Evolutionary conservation across 2,329 filamentous ascomycete species (phyloP), one percentile per base, ranked within the genome.

Genomic region (Beauveria brongniartii): DNA sequence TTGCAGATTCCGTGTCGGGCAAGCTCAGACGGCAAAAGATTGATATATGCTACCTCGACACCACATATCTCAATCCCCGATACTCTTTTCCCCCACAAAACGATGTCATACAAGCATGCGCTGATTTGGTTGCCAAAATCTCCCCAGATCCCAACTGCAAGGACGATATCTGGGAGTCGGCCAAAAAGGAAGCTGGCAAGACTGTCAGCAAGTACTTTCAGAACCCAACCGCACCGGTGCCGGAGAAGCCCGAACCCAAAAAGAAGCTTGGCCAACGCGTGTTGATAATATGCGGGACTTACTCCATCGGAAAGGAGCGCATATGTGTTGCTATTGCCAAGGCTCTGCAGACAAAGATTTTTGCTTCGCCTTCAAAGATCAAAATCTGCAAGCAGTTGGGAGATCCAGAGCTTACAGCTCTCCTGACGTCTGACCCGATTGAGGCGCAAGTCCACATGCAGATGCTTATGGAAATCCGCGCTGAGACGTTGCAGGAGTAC

Each of bases 391-490:
- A 83, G 24, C 91, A 91, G 65, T 82, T 99, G 0, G 92, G 92
- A 70, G 93, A 97, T 70, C 81, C 88, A 0, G 92, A 96, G 69
- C 82, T 99, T 5, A 79, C 86, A 28, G 81, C 83, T 0, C 82
- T 91, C 4, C 82, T 99, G 68, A 99, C 94, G 0, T 80, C 81
- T 8, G 79, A 97, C 70, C 92, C 94, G 0, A 77, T 82, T 24
- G 90, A 91, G 67, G 94, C 94, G 0, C 93, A 97, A 73, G 92
- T 99, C 0, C 94, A 99, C 75, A 97, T 99, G 92, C 95, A 96
- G 67, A 92, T 90, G 68, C 80, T 99, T 10, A 94, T 94, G 80
- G 93, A 97, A 73, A 92, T 99, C 66, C 87, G 92, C 28, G 87
- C 92, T 40, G 92, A 97, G 66, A 96, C 93, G 0, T 80, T 99